Base-by-base conservation (phyloP, 2,329 filamentous ascomycete species). In the Aspergillus sp. region DNA sequence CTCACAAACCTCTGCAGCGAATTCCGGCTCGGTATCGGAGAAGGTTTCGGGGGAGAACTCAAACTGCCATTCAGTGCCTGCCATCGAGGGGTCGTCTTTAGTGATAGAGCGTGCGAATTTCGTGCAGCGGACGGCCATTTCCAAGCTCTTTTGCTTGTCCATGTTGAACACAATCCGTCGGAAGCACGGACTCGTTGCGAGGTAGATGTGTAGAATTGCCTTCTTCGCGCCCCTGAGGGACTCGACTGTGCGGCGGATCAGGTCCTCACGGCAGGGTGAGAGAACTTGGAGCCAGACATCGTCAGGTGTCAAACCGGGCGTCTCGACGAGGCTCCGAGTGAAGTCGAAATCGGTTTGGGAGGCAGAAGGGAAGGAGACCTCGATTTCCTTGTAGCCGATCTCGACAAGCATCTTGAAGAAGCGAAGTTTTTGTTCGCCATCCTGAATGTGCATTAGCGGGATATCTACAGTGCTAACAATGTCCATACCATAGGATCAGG, bases 261-360 rank as follows among this genome's bases (percentile, higher is more conserved):
- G 86, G 73, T 98, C 93, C 71, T 91, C 87, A 64, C 93, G 88
- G 74, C 93, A 98, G 5, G 93, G 93, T 5, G 91, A 92, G 51
- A 98, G 87, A 53, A 97, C 93, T 73, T 97, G 93, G 58, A 98
- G 81, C 82, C 84, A 93, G 55, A 97, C 92, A 75, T 97, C 93
- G 71, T 95, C 91, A 54, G 93, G 92, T 8, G 93, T 85, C 13
- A 86, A 83, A 41, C 90, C 91, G 11, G 90, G 90, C 1, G 91
- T 96, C 68, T 96, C 88, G 63, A 97, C 86, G 65, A 98, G 81
- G 69, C 88, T 86, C 65, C 91, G 84, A 41, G 92, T 96, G 72
- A 98, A 98, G 80, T 96, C 91, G 80, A 93, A 98, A 79, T 98
- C 95, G 70, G 90, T 96, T 73, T 96, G 89, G 40, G 92, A 96